phyloP scores from a whole-genome alignment of 306 rosid species.

The Vigna reflexopilosa region DNA sequence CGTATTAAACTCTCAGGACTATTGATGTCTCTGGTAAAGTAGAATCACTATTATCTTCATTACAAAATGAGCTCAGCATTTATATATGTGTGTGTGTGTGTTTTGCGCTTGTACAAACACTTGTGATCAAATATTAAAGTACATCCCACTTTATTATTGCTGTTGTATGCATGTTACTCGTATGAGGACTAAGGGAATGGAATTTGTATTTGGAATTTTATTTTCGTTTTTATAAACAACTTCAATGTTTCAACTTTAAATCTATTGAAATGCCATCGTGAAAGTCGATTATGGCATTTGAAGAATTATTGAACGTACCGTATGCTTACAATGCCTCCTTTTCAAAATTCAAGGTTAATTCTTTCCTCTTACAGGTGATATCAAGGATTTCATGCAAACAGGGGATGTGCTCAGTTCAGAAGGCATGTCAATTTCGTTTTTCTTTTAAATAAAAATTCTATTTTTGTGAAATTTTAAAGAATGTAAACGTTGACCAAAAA shows the following conservation, averaged over 20 bases:
- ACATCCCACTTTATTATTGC: not conserved
- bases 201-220: too few relatives aligned
- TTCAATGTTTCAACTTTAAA: too few relatives aligned
- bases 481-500: not conserved
- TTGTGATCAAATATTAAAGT: constrained; percentile 6
- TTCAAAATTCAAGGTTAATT: not conserved
- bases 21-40: not conserved
- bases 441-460: too few relatives aligned
- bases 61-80: constrained; percentile 8
- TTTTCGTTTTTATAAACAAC: too few relatives aligned
- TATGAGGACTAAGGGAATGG: too few relatives aligned
- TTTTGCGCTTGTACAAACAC: not conserved
- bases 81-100: not conserved
- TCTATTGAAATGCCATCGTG: too few relatives aligned
- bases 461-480: not conserved
- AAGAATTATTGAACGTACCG: too few relatives aligned
- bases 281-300: too few relatives aligned
- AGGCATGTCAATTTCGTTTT: too few relatives aligned
- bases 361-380: not conserved
- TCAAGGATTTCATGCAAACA: not conserved
- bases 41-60: not conserved
- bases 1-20: constrained; percentile 27
- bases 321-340: not conserved
- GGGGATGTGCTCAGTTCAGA: too few relatives aligned
- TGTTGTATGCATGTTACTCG: too few relatives aligned